phyloP scores from a whole-genome alignment of 345 rosid species.

The Anastatica hierochuntica region DNA sequence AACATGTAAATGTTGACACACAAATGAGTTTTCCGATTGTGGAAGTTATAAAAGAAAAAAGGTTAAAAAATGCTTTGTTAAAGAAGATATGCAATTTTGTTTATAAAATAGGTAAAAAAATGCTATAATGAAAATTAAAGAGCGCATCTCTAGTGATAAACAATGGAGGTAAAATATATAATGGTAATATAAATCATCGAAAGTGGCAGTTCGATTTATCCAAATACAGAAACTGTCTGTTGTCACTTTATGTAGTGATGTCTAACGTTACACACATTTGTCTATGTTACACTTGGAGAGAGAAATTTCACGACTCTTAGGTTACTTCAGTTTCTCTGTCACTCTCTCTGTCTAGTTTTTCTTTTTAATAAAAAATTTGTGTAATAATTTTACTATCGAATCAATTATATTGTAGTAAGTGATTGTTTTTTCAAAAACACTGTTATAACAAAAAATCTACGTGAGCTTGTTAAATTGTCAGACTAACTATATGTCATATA shows the following conservation, averaged over 20 bases:
- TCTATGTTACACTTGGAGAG: conserved; percentile 23
- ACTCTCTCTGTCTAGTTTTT: not conserved
- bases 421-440: not conserved
- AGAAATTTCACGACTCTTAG: conserved; percentile 26
- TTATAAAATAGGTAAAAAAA: no score
- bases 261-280: conserved; percentile 31
- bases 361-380: not conserved
- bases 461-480: conserved; percentile 13
- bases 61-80: no score
- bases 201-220: conserved; percentile 34
- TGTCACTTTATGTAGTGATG: conserved; percentile 28
- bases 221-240: conserved; percentile 26
- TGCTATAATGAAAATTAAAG: no score
- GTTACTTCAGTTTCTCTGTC: conserved; percentile 29
- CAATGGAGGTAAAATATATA: conserved; percentile 17
- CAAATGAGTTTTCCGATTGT: no score
- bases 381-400: not conserved
- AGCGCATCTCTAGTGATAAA: conserved; percentile 12
- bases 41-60: no score
- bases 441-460: not conserved
- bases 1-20: no score
- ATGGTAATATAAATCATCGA: conserved; percentile 9
- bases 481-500: conserved; percentile 10
- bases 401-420: not conserved
- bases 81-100: no score